Base-by-base conservation (phyloP, 495 filamentous ascomycete species). In the Viridothelium virens region DNA sequence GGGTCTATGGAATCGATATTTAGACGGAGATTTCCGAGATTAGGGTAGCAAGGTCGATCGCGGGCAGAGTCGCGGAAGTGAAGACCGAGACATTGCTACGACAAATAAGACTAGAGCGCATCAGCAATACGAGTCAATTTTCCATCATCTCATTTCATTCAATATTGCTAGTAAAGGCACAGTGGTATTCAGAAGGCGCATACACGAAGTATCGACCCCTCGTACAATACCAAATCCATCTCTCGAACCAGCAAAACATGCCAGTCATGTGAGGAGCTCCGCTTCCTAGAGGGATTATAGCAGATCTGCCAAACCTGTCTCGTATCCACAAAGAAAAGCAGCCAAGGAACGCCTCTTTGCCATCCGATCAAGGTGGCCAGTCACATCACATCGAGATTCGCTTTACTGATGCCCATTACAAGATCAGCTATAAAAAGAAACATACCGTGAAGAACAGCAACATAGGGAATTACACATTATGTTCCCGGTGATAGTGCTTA, bases 381-480 rank as follows among this genome's bases (percentile, higher is more conserved):
- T 59, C 31, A 59, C 53, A 59, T 59, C 5, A 36, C 53, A 36
- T 33, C 53, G 25, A 59, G 53, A 59, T 59, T 36, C 18, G 48
- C 48, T 2, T 53, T n/a, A 9, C 11, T 7, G 41, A 44, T 7
- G 14, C 41, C 41, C 41, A 7, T 14, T 14, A 14, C 41, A 44
- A 14, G 25, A 25, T 25, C 25, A 25, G 41, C 48, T 5, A 53
- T 14, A 53, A 5, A 14, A 14, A 18, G 48, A n/a, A 53, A 53
- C 11, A 53, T 9, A 46, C 9, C 7, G 25, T 16, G 48, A 18
- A 53, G 16, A 53, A 18, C 10, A 5, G 48, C n/a, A 53, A 18
- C 12, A 11, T 53, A 53, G 1, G 7, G 7, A 34, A 59, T 59
- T 59, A 59, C 31, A 59, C 53, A 59, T 59, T 59, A 59, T 7